Evolutionary conservation across 495 filamentous ascomycete genomes (phyloP), one percentile per base, ranked within the genome.

Genomic region (Annulohypoxylon moriforme): DNA sequence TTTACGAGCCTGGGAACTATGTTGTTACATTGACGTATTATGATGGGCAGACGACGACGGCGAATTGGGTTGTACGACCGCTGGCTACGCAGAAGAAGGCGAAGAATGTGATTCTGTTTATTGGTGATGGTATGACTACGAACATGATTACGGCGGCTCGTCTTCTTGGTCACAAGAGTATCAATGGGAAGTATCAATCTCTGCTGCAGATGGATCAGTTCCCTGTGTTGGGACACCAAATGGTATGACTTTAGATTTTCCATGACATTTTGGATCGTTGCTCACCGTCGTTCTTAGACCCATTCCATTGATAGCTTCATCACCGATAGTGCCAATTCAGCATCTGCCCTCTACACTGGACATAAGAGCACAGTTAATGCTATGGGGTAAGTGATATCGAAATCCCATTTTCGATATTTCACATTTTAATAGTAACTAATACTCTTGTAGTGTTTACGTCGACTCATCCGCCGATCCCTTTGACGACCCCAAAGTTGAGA

Each of bases 91-190:
- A 82, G 77, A 88, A 90, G 75, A 90, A 87, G 80, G 88, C 91
- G 2, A 93, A 93, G 87, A 93, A 93, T 71, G 86, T 93, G 64
- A 85, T 93, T 58, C 84, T 93, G 53, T 93, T 93, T 80, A 89
- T 93, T 58, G 91, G 91, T 47, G 90, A 92, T 65, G 90, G 91
- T 59, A 93, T 93, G 91, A 92, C 91, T 3, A 92, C 90, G 31
- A 92, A 92, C 79, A 93, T 93, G 91, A 85, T 86, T 61, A 86
- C 84, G 0, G 90, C 90, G 49, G 90, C 90, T n/a, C 88, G 91
- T 34, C 81, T 93, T 56, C 88, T 93, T 42, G 91, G 84, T 4
- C 91, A 93, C 80, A 89, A 91, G 83, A 87, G 84, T 46, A 84
- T 92, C 83, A 93, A 93, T 66, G 91, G 91, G 56, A 88, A 88